These are phyloP conservation scores for Alternaria dauci DNA, from an alignment of 2,329 filamentous ascomycete genomes.

Conservation along the genomic window DNA sequence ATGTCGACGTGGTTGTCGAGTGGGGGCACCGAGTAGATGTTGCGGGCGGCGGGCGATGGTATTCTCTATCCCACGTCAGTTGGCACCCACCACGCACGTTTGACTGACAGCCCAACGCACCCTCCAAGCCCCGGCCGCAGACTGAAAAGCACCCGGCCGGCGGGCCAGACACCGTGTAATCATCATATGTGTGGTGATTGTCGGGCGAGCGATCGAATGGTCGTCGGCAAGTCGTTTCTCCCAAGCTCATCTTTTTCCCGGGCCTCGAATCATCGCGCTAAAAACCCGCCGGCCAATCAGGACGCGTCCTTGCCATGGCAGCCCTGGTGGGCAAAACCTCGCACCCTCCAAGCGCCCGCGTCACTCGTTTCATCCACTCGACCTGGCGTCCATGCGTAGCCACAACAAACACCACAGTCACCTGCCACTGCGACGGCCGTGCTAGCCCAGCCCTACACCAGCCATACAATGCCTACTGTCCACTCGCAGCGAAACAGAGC, in stretches of 20 bases:
- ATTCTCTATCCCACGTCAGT: constrained; percentile 43
- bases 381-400: constrained; percentile 35
- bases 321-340: constrained; percentile 15
- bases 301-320: constrained; percentile 22
- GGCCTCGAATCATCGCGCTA: constrained; percentile 27
- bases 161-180: constrained; percentile 46
- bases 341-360: constrained; percentile 43
- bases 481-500: constrained; percentile 43
- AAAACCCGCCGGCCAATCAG: constrained; percentile 41
- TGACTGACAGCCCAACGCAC: constrained; percentile 25
- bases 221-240: constrained; percentile 24
- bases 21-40: constrained; percentile 57
- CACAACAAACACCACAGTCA: constrained; percentile 41
- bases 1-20: constrained; percentile 59
- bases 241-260: constrained; percentile 35
- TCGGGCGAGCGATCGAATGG: constrained; percentile 20
- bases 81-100: constrained; percentile 12
- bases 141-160: constrained; percentile 38
- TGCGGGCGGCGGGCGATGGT: constrained; percentile 31
- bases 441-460: constrained; percentile 23
- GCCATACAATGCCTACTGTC: constrained; percentile 37
- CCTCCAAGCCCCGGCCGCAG: constrained; percentile 30
- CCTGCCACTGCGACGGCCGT: constrained; percentile 36
- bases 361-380: constrained; percentile 41
- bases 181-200: constrained; percentile 35